Evolutionary conservation across 306 rosid genomes (phyloP).

Genomic region (Cicer chorassanicum): DNA sequence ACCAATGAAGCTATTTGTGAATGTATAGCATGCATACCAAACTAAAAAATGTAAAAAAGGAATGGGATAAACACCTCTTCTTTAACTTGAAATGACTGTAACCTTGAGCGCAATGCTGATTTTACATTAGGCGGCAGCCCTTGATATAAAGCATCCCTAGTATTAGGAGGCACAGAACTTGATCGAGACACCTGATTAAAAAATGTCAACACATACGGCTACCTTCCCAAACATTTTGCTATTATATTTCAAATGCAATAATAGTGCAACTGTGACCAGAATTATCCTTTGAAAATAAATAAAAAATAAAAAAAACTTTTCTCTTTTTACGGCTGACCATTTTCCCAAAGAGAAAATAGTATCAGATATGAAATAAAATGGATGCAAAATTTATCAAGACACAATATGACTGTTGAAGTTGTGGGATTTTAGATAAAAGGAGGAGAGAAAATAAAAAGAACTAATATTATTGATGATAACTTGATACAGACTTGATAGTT

Average conservation of each 20-base stretch:
- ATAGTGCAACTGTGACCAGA: constrained; percentile 3
- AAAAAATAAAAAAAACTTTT: not conserved
- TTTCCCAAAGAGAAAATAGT: not conserved
- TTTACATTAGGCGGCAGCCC: constrained; percentile 91
- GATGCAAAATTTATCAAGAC: constrained; percentile 7
- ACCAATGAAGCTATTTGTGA: not conserved
- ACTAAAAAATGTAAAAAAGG: constrained; percentile 22
- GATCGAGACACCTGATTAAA: constrained; percentile 87
- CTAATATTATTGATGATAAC: too few relatives aligned
- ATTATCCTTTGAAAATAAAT: constrained; percentile 15
- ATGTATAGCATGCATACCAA: constrained; percentile 26
- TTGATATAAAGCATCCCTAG: constrained; percentile 93
- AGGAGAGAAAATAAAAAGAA: too few relatives aligned
- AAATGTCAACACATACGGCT: constrained; percentile 44
- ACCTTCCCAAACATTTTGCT: constrained; percentile 8
- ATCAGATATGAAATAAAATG: constrained; percentile 1
- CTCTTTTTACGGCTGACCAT: constrained; percentile 7
- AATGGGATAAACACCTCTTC: constrained; percentile 73
- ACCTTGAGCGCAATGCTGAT: constrained; percentile 78
- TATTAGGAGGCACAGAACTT: constrained; percentile 93
- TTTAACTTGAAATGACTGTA: constrained; percentile 80
- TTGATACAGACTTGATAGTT: too few relatives aligned
- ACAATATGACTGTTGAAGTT: not conserved
- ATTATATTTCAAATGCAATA: constrained; percentile 32
- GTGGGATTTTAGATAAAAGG: too few relatives aligned